These are phyloP conservation scores for Chaetomium strumarium DNA, from an alignment of 2,329 filamentous ascomycete genomes.

Conservation along the genomic window DNA sequence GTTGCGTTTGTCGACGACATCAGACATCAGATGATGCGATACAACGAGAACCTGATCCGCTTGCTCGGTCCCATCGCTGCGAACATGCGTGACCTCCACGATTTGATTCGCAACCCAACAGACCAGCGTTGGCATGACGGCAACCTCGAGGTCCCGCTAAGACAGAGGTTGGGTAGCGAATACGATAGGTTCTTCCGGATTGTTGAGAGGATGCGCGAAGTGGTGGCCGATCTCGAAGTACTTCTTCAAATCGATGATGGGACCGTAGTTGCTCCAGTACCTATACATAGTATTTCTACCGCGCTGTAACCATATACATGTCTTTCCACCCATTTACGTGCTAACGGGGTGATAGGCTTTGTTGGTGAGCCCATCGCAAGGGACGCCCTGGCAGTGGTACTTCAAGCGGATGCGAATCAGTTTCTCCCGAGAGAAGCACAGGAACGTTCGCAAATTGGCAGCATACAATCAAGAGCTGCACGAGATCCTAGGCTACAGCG, in stretches of 20 bases:
- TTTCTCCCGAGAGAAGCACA: neutral
- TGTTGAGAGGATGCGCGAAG: neutral
- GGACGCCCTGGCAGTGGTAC: neutral
- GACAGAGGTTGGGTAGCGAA: neutral
- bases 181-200: neutral
- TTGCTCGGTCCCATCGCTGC: neutral
- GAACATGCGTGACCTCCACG: neutral
- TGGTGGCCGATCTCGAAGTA: neutral
- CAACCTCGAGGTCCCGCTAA: neutral
- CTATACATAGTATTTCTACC: no score
- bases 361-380: neutral
- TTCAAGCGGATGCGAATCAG: neutral
- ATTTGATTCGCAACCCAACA: neutral
- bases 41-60: neutral
- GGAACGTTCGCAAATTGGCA: neutral
- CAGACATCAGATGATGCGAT: neutral
- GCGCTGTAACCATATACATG: no score
- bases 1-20: neutral
- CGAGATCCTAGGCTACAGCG: neutral
- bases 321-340: no score
- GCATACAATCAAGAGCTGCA: neutral
- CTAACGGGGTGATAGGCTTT: no score
- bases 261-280: neutral
- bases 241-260: neutral
- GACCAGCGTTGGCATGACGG: neutral